Conservation (phyloP, 148 eudicot species). For the Selenicereus undatus region DNA sequence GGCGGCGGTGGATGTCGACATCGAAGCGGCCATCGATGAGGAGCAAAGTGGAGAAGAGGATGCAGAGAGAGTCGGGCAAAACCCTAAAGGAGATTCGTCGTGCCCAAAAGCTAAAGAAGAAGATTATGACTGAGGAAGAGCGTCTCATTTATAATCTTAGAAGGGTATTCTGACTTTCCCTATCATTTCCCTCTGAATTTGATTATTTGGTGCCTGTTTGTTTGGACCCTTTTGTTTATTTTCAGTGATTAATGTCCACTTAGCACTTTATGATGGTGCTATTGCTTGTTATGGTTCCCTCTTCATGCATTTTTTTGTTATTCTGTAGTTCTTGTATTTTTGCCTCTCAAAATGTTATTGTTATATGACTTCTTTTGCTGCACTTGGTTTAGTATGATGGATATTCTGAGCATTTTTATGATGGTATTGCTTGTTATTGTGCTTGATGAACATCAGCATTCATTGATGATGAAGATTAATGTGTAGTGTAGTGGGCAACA, state of each 20-base stretch:
- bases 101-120: constrained; percentile 66
- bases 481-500: neutral
- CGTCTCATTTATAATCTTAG: constrained; percentile 72
- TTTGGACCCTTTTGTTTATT: neutral
- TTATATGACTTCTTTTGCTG: too few relatives aligned
- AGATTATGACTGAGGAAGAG: constrained; percentile 96
- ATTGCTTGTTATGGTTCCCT: neutral
- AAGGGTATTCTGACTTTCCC: constrained; percentile 49
- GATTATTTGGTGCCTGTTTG: neutral
- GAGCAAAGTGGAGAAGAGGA: constrained; percentile 80
- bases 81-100: constrained; percentile 76
- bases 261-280: neutral
- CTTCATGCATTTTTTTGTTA: neutral
- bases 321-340: neutral
- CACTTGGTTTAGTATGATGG: too few relatives aligned
- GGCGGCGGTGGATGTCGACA: constrained; percentile 51
- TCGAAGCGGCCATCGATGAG: constrained; percentile 69
- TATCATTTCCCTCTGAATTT: neutral
- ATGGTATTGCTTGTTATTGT: neutral
- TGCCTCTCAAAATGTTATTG: too few relatives aligned
- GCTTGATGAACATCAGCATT: neutral
- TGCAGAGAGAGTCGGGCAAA: constrained; percentile 86
- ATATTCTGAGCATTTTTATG: neutral
- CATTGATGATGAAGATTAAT: neutral
- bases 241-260: neutral